phyloP scores from a whole-genome alignment of 768 basidiomycete genomes.

The Crucibulum laeve region DNA sequence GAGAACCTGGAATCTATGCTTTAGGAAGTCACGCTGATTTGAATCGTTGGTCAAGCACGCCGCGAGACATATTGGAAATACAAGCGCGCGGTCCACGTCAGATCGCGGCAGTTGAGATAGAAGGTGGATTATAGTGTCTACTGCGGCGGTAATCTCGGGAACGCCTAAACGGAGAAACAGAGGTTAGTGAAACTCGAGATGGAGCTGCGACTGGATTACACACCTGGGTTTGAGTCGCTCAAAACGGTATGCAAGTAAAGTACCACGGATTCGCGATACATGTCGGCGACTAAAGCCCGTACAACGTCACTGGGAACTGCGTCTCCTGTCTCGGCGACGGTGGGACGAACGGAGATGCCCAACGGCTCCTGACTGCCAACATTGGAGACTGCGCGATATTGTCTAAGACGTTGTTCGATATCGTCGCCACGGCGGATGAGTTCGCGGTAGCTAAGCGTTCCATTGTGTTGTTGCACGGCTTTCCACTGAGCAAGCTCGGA shows the following conservation, averaged over 20 bases:
- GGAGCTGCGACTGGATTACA: constrained; percentile 14
- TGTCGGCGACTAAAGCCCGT: constrained; percentile 41
- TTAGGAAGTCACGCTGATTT: constrained; percentile 52
- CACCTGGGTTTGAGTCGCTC: constrained; percentile 68
- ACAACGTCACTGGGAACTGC: constrained; percentile 39
- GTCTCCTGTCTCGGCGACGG: constrained; percentile 13
- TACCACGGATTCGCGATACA: constrained; percentile 63
- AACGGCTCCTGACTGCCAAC: constrained; percentile 25
- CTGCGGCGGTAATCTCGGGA: constrained; percentile 60
- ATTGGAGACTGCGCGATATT: constrained; percentile 29
- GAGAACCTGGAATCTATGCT: constrained; percentile 46
- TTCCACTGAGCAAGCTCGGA: constrained; percentile 79
- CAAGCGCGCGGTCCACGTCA: constrained; percentile 58
- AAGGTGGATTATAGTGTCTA: constrained; percentile 48
- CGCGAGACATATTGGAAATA: constrained; percentile 72
- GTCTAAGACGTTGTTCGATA: constrained; percentile 63
- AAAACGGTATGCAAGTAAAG: constrained; percentile 70
- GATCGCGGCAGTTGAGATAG: constrained; percentile 53
- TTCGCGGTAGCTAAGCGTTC: constrained; percentile 68
- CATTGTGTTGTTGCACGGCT: constrained; percentile 53
- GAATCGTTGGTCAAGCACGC: constrained; percentile 72
- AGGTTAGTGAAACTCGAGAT: constrained; percentile 2
- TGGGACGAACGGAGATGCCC: constrained; percentile 24
- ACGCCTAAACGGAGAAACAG: constrained; percentile 42
- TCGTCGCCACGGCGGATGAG: constrained; percentile 68